A percentile compares a stretch with the other conserved stretches of the same genome.
Conservation (phyloP, 2,329 filamentous ascomycete species). For the Botrytis squamosa region DNA sequence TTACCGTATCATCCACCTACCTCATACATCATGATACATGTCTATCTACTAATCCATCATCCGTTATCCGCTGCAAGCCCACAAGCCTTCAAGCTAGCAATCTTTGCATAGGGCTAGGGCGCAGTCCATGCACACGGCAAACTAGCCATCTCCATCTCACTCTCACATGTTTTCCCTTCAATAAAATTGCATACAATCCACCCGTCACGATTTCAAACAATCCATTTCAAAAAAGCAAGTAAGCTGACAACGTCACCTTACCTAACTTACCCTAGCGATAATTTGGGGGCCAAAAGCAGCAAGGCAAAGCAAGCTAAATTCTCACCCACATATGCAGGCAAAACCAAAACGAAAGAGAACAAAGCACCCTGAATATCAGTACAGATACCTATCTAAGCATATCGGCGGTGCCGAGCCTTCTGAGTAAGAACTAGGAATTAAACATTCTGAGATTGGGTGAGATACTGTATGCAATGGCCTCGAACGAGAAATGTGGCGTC, state of each 20-base stretch:
- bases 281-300: neutral
- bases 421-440: neutral
- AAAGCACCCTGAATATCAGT: neutral
- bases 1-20: neutral
- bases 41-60: neutral
- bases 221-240: neutral
- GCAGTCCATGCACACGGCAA: neutral
- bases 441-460: neutral
- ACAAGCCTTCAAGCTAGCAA: neutral
- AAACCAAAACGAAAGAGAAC: neutral
- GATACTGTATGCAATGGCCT: neutral
- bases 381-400: neutral
- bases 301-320: neutral
- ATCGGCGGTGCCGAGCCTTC: neutral
- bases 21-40: neutral
- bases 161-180: neutral
- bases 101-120: neutral
- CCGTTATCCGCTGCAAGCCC: neutral
- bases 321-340: neutral
- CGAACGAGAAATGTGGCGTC: neutral
- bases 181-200: neutral
- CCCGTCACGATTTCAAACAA: neutral
- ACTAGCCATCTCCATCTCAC: neutral
- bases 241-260: neutral
- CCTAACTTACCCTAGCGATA: neutral